phyloP scores from a whole-genome alignment of 805 yeast genomes.

The Yarrowia sp. region DNA sequence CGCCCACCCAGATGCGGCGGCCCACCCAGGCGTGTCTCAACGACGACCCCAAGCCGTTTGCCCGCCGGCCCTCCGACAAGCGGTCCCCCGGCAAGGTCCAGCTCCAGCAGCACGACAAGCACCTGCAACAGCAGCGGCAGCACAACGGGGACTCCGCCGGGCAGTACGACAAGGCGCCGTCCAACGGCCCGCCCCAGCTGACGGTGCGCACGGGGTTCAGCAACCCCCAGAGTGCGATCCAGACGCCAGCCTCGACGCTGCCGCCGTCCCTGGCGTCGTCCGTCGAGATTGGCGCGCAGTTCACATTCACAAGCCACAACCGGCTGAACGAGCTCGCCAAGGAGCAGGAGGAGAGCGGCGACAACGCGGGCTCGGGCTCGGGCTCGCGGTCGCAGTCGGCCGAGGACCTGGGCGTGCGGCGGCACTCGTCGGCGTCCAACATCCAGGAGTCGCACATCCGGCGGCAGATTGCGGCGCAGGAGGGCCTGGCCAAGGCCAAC shows the following conservation, averaged over 20 bases:
- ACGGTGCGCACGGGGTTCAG: constrained; percentile 43
- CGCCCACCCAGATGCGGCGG: constrained; percentile 33
- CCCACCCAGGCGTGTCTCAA: constrained; percentile 3
- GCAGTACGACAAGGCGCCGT: constrained; percentile 42
- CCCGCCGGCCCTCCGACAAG: constrained; percentile 13
- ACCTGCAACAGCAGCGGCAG: constrained; percentile 20
- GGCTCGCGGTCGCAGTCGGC: not conserved
- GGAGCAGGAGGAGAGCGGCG: constrained; percentile 5
- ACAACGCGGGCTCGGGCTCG: not conserved
- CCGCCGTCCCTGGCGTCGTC: constrained; percentile 43
- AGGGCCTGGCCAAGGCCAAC: constrained; percentile 24
- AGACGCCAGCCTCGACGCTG: constrained; percentile 49
- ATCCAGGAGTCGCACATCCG: constrained; percentile 34
- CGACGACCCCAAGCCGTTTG: constrained; percentile 38
- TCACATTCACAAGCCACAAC: constrained; percentile 44
- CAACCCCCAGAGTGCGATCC: constrained; percentile 48
- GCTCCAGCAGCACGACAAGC: constrained; percentile 30
- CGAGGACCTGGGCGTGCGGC: constrained; percentile 16
- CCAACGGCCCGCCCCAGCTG: constrained; percentile 41
- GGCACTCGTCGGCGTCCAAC: constrained; percentile 29
- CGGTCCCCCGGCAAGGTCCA: constrained; percentile 1
- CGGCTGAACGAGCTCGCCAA: constrained; percentile 22
- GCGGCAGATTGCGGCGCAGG: constrained; percentile 36
- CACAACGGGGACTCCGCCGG: not conserved
- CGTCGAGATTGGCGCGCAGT: constrained; percentile 48